Conservation (phyloP, 345 rosid genomes). For the Salix suchowensis region DNA sequence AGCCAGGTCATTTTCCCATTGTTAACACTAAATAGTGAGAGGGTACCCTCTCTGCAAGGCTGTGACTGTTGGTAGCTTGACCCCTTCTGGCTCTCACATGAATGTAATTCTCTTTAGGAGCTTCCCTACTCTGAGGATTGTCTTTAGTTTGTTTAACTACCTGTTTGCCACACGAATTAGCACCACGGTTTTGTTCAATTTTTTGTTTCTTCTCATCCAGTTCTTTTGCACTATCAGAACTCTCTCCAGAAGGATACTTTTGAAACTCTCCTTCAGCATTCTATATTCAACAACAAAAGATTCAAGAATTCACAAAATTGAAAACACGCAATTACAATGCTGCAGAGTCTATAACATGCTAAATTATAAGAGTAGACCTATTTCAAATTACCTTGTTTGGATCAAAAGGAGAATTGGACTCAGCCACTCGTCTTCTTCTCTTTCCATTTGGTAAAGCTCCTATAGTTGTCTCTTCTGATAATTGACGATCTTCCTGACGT, state of each 20-base stretch:
- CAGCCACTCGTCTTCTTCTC: conserved; percentile 50
- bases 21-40: neutral
- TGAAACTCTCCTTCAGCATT: conserved; percentile 48
- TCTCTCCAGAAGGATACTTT: conserved; percentile 45
- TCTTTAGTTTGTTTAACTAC: conserved; percentile 54
- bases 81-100: conserved; percentile 96
- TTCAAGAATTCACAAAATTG: neutral
- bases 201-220: conserved; percentile 63
- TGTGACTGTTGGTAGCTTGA: conserved; percentile 95
- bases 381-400: conserved; percentile 51
- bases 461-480: conserved; percentile 43
- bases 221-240: conserved; percentile 35
- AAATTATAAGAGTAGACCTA: neutral
- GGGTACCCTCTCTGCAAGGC: conserved; percentile 15
- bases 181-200: conserved; percentile 36
- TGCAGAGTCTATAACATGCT: neutral
- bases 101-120: conserved; percentile 71
- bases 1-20: neutral
- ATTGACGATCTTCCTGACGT: conserved; percentile 41
- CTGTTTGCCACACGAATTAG: conserved; percentile 45
- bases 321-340: neutral
- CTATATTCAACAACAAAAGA: conserved; percentile 26
- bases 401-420: conserved; percentile 36
- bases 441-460: conserved; percentile 48
- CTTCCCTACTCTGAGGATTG: conserved; percentile 56